Conservation (phyloP, 306 rosid species). For the Dryas octopetala region DNA sequence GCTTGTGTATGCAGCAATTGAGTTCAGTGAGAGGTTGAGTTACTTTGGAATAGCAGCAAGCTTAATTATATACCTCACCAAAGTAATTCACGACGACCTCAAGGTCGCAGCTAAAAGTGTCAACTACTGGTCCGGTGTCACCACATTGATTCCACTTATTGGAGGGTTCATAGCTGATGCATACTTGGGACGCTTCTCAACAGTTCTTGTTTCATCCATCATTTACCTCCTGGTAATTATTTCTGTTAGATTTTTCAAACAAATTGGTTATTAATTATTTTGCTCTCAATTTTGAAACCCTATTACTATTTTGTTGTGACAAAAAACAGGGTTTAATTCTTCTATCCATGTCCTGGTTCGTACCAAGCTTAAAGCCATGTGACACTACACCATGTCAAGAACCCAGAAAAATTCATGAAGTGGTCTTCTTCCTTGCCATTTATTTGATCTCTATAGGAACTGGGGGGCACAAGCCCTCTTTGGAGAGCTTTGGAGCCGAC, state of each 20-base stretch:
- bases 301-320: not conserved
- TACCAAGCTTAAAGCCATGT: conserved; percentile 74
- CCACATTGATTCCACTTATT: conserved; percentile 76
- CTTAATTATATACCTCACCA: conserved; percentile 76
- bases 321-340: conserved; percentile 70
- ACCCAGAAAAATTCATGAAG: conserved; percentile 69
- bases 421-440: conserved; percentile 68
- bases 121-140: conserved; percentile 86
- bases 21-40: conserved; percentile 89
- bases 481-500: conserved; percentile 95
- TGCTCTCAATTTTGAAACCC: not conserved
- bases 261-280: not conserved
- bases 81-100: conserved; percentile 70
- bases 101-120: conserved; percentile 82
- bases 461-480: conserved; percentile 87
- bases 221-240: conserved; percentile 66
- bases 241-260: not conserved
- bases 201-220: conserved; percentile 59
- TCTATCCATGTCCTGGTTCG: conserved; percentile 66
- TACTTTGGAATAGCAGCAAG: conserved; percentile 86
- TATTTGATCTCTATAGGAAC: conserved; percentile 82
- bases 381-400: conserved; percentile 37
- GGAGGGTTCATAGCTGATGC: conserved; percentile 97
- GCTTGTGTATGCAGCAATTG: conserved; percentile 58
- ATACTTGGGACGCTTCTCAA: conserved; percentile 74